Base-by-base conservation (phyloP, 768 basidiomycete species). In the Trametes meyenii region DNA sequence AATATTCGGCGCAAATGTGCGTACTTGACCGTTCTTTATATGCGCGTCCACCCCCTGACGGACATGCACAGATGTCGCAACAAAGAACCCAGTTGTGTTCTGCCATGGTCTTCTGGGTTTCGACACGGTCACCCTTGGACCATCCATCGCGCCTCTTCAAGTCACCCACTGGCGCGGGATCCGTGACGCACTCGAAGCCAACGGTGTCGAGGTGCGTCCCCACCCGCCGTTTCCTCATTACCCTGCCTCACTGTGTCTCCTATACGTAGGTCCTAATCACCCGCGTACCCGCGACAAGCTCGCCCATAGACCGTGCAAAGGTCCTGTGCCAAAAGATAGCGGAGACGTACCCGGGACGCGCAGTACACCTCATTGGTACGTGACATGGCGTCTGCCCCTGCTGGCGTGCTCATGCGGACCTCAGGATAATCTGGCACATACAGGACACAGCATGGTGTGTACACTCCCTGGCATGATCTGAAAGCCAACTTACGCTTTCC, bases 91-190 rank as follows among this genome's bases (percentile, higher is more conserved):
- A 0, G 75, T 98, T 46, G 89, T 98, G 1, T 98, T 98, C 74
- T 98, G 96, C 67, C 96, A 98, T 71, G 96, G 96, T 10, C 82
- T 97, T 1, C 81, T 98, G 8, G 93, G 94, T 1, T 96, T 95
- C 65, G 93, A 96, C 71, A 88, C 86, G 0, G 84, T 95, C 66
- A 89, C 85, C 2, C 88, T 94, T 23, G 89, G 90, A 1, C 86
- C 83, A 2, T 77, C 88, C 46, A 90, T 89, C 58, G 86, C 88
- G 13, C 87, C 93, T 4, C 68, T 98, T 17, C 87, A 95, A 69
- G 93, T 99, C 43, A 82, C 89, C 2, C 95, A 99, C 73, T 99
- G 97, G 97, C 84, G 96, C 39, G 97, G 97, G 7, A 96, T 99
- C 65, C 89, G 90, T 69, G 93, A 98, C 71, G 94, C 91, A 17